A percentile compares a stretch with the other conserved stretches of the same genome.
Conservation (phyloP, 164 flowering plant genomes). For the Chimonanthus salicifolius region DNA sequence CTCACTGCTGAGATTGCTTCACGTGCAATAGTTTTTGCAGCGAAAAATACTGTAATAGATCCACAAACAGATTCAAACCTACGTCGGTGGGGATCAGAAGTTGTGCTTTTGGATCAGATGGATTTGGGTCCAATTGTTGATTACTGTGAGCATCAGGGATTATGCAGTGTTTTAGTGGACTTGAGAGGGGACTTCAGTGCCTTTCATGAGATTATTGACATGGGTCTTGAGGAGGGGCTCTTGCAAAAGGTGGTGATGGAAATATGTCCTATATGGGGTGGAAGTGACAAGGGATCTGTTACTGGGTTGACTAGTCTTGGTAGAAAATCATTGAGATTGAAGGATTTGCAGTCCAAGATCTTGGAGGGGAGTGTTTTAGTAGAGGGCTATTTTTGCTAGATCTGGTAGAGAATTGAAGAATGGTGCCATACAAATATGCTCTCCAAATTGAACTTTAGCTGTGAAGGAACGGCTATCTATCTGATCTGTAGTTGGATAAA, state of each 20-base stretch:
- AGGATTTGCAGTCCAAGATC: slow-evolving; percentile 28
- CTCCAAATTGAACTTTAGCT: neutral
- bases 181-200: slow-evolving; percentile 36
- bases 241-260: slow-evolving; percentile 69
- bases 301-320: slow-evolving; percentile 12
- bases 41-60: slow-evolving; percentile 27
- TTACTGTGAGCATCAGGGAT: slow-evolving; percentile 46
- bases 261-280: slow-evolving; percentile 55
- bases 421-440: neutral
- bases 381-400: slow-evolving; percentile 54
- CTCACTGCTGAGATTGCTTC: slow-evolving; percentile 21
- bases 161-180: slow-evolving; percentile 70
- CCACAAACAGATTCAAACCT: slow-evolving; percentile 14
- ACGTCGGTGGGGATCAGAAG: slow-evolving; percentile 44
- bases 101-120: slow-evolving; percentile 45
- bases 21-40: slow-evolving; percentile 43
- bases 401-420: neutral
- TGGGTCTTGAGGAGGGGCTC: slow-evolving; percentile 44
- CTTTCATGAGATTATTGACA: slow-evolving; percentile 40
- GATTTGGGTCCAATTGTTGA: slow-evolving; percentile 45
- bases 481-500: too few species aligned
- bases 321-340: slow-evolving; percentile 18
- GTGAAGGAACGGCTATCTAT: too few species aligned
- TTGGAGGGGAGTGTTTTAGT: slow-evolving; percentile 41
- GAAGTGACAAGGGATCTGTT: slow-evolving; percentile 7